Conservation (phyloP, 345 rosid genomes). For the Pugionium cornutum region DNA sequence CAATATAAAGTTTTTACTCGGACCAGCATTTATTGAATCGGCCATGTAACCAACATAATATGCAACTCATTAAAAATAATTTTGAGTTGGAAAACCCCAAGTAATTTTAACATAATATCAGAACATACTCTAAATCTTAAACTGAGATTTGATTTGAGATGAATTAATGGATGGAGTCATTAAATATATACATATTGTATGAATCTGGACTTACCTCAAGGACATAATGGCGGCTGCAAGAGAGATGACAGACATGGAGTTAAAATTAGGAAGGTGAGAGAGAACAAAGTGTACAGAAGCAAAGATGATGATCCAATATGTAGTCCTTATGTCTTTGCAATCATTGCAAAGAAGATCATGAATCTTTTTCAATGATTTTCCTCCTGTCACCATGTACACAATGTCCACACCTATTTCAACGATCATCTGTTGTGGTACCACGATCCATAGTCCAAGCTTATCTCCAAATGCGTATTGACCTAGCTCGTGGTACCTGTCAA, state of each 20-base stretch:
- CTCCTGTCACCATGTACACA: constrained; percentile 84
- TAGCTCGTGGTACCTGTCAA: constrained; percentile 80
- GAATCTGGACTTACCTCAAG: constrained; percentile 44
- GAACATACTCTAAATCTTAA: no score
- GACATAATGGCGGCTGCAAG: constrained; percentile 90
- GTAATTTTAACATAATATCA: not conserved
- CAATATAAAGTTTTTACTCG: no score
- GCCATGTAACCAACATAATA: no score
- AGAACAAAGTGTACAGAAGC: constrained; percentile 68
- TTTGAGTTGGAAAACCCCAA: not conserved
- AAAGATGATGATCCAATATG: constrained; percentile 74
- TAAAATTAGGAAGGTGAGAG: constrained; percentile 75
- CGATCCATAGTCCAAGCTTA: constrained; percentile 77
- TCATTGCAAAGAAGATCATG: constrained; percentile 54
- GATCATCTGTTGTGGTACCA: constrained; percentile 72
- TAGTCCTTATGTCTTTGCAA: constrained; percentile 51
- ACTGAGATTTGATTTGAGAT: no score
- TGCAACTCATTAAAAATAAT: not conserved
- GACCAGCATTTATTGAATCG: no score
- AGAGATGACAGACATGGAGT: constrained; percentile 62
- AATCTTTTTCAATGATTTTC: constrained; percentile 73
- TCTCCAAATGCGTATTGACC: constrained; percentile 79
- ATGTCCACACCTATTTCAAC: constrained; percentile 70
- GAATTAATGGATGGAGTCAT: no score
- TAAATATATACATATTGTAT: not conserved